phyloP scores from a whole-genome alignment of 1,284 basidiomycete species.

The Leccinum glutinopallens region DNA sequence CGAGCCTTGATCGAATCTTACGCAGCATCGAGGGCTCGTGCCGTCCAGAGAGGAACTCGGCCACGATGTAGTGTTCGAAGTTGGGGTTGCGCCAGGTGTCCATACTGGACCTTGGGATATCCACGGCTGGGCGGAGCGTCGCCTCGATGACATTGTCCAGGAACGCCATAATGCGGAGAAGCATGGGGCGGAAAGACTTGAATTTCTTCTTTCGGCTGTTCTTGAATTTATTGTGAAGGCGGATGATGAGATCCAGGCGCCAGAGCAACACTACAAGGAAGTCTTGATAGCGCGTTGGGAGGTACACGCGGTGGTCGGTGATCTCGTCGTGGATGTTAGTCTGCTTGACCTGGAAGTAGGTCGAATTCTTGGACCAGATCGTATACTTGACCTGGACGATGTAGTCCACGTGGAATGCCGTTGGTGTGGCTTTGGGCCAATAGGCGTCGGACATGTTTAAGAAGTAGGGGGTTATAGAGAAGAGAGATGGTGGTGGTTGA shows the following conservation, averaged over 20 bases:
- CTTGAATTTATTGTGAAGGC: not conserved
- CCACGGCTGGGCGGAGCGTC: not conserved
- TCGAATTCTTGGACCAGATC: too few relatives aligned
- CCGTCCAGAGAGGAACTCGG: not conserved
- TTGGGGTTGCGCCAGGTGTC: not conserved
- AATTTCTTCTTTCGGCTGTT: not conserved
- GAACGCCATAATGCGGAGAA: not conserved
- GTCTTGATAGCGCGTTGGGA: not conserved
- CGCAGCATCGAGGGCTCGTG: not conserved
- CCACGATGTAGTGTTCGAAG: not conserved
- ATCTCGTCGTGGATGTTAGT: not conserved
- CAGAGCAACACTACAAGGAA: not conserved
- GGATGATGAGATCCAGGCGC: not conserved
- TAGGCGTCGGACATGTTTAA: not conserved
- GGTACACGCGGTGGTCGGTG: not conserved
- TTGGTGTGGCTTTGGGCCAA: not conserved
- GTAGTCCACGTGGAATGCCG: not conserved
- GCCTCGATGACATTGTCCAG: constrained; percentile 3
- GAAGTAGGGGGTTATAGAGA: too few relatives aligned
- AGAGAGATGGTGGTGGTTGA: not conserved
- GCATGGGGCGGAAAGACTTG: not conserved
- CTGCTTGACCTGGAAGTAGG: not conserved
- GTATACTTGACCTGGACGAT: not conserved
- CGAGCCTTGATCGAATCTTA: not conserved
- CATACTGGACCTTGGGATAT: not conserved